A percentile compares a stretch with the other conserved stretches of the same genome.
These are phyloP conservation scores for Niveomyces coronatus DNA, from an alignment of 2,329 filamentous ascomycete genomes.

Conservation along the genomic window DNA sequence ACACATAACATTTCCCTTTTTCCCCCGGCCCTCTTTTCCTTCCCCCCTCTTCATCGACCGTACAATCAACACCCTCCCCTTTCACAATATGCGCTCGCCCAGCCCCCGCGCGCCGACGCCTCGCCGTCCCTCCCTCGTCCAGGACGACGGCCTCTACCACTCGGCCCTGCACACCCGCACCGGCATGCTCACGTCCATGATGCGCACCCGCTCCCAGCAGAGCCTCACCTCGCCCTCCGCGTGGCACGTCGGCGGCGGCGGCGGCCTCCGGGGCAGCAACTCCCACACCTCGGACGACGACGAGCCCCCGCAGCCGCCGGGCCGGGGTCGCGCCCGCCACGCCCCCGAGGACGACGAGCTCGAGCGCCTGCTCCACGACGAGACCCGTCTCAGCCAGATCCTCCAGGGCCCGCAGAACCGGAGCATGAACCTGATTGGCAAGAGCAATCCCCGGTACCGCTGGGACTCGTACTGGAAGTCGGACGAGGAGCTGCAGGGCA, in stretches of 20 bases:
- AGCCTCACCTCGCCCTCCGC: constrained; percentile 15
- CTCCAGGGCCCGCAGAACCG: constrained; percentile 63
- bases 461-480: constrained; percentile 85
- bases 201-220: constrained; percentile 27
- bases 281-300: constrained; percentile 15
- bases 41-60: background rate
- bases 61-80: background rate
- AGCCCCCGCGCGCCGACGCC: constrained; percentile 10
- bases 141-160: constrained; percentile 21
- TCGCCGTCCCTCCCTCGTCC: constrained; percentile 23
- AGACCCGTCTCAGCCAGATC: constrained; percentile 48
- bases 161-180: constrained; percentile 26
- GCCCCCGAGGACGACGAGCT: constrained; percentile 33
- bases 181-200: constrained; percentile 27
- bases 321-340: constrained; percentile 11
- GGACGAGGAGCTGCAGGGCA: constrained; percentile 59
- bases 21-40: too few species aligned
- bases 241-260: too few species aligned
- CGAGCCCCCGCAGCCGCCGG: too few species aligned
- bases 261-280: background rate
- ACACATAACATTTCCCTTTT: too few species aligned
- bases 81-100: constrained; percentile 7
- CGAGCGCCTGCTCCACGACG: constrained; percentile 37
- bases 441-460: constrained; percentile 72
- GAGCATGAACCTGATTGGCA: constrained; percentile 79